Evolutionary conservation across 192 early-diverging fungal genomes (phyloP), one percentile per base, ranked within the genome.

Genomic region (Dissophora globulifera): DNA sequence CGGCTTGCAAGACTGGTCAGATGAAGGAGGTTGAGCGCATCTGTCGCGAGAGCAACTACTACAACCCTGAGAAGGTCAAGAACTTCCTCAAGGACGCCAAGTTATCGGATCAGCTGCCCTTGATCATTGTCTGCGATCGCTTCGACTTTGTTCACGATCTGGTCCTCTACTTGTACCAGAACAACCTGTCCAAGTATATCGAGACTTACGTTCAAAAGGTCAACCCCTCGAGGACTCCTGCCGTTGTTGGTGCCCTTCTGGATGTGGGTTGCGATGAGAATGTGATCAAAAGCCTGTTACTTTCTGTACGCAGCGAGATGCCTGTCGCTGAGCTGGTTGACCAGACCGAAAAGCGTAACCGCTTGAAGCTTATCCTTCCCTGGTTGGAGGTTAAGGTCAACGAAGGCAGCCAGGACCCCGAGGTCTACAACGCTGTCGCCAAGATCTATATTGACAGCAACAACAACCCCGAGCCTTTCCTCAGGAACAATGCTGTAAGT

Each of bases 361-460:
- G 98, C 10, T 84, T 99, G 55, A 99, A 99, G 90, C 83, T 98
- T 23, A 81, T 97, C 35, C 85, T 96, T 51, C 96, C 95, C 41
- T 99, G 95, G 94, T 85, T 99, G 31, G 96, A 99, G 79, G 83
- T 83, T 63, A 90, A 92, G 79, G 88, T 92, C 38, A 91, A 91
- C 80, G 94, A 95, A 68, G 95, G 95, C 6, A 92, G 89, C 65
- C 85, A 88, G 62, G 98, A 99, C 70, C 78, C 91, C 6, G 91
- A 90, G n/a, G 87, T 99, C 12, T 97, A 94, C 85, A 99, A 99
- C 69, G 96, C 98, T 12, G 81, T 99, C 43, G 98, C 95, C 62
- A 99, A 98, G 86, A 98, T 99, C 58, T 98, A 97, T 79, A 98
- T 99, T 67, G 98, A 99, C 80, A 98, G 93, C 80, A 99, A 98